Base-by-base conservation (phyloP, 2,329 filamentous ascomycete species). In the Trichoderma sp. region DNA sequence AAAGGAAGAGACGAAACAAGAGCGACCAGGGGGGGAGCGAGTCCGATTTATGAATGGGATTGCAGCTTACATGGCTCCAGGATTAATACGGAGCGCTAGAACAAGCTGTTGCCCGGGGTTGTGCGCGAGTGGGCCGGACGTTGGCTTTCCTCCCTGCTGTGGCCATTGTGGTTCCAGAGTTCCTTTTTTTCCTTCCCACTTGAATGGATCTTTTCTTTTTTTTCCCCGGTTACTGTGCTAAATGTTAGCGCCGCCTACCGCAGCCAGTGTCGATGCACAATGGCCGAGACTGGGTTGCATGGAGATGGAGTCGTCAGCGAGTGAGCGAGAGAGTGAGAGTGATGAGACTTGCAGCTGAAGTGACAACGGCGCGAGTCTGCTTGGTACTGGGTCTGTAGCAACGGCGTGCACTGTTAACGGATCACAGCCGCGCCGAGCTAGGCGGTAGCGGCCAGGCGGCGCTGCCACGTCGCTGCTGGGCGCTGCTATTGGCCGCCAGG, bases 81-180 rank as follows among this genome's bases (percentile, higher is more conserved):
- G 66, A 70, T 70, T 32, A 69, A 70, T 70, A 70, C 66, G 66
- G 66, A 70, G 66, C 66, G 66, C 66, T 70, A 70, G 63, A 66
- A 66, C 63, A 57, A 57, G 47, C 36, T 51, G 65, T 43, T 28
- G 43, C 67, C 67, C 30, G 67, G 67, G 58, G 57, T 56, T 24
- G 18, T 12, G 56, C 21, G 28, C 36, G 60, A 36, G 65, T 58
- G 65, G 53, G 7, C 47, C 47, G 30, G 30, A 36, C 32, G n/a
- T 57, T 21, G 24, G 24, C 24, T 24, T 24, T 24, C 15, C 21
- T 43, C 61, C 61, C 61, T 47, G 36, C 18, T 34, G 62, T 64
- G 62, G 62, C 39, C 62, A 57, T 58, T 67, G 64, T 70, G 66
- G 66, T 24, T 43, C 28, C 47, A 36, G 34, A 36, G 34, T 34